Evolutionary conservation across 768 basidiomycete genomes (phyloP), one percentile per base, ranked within the genome.

Genomic region (Pilatotrama ljubarskyi): DNA sequence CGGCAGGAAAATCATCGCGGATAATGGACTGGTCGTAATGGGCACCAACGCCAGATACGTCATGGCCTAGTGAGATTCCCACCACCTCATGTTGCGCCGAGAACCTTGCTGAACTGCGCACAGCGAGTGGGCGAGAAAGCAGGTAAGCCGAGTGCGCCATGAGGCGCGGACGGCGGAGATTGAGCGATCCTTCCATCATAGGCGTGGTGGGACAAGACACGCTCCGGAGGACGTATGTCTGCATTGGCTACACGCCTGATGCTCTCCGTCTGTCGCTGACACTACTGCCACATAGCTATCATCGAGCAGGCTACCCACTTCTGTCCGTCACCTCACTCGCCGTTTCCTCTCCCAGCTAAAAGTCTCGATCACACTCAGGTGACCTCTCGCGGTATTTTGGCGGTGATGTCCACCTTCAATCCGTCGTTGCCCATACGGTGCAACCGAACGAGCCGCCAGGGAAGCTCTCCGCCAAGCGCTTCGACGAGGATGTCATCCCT

Each of bases 1-100:
- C 2, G 10, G n/a, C 36, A 68, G 67, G 42, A 8, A 48, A n/a
- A 81, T 81, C 65, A 80, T 83, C 68, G 70, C 73, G 63, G 78
- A 81, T 50, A 80, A 82, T 71, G 72, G 77, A 57, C 68, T 83
- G 52, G 75, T 75, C 43, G 79, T 83, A 44, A 81, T 82, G 80
- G 79, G 78, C 18, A 82, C 81, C 40, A 75, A 77, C 54, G 80
- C 80, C 0, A 70, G 80, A 59, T 83, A 82, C 71, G 75, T 78
- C 17, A 73, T 72, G 64, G 75, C 73, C 29, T 78, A 74, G 68
- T 69, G 54, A 68, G 62, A 62, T 13, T 13, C 29, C 18, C 5
- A 18, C 8, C 13, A 7, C 15, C 14, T 15, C 37, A 60, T 9
- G 20, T 17, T 24, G 4, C 8, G 40, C 8, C 17, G 8, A 15